Conservation (phyloP, 768 basidiomycete genomes). For the Panus rudis region DNA sequence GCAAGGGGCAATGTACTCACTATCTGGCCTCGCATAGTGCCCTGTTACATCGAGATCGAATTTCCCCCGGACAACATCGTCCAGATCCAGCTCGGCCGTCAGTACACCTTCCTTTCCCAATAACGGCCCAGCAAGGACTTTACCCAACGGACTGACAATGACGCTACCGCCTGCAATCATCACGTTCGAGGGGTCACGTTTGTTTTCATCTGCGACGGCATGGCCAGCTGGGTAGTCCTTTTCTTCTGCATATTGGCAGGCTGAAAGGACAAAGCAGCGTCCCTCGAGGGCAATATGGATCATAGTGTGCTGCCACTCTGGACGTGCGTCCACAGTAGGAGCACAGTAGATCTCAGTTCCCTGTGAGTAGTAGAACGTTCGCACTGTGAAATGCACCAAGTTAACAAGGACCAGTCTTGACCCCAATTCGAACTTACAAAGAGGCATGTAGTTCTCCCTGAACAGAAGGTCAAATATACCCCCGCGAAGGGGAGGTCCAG, state of each 20-base stretch:
- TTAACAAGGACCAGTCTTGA: not conserved
- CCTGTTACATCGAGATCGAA: slow-evolving; percentile 58
- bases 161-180: slow-evolving; percentile 59
- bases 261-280: slow-evolving; percentile 60
- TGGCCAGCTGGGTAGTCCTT: slow-evolving; percentile 46
- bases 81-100: slow-evolving; percentile 51
- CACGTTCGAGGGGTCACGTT: slow-evolving; percentile 37
- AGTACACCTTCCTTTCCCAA: slow-evolving; percentile 44
- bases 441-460: slow-evolving; percentile 70
- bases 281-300: slow-evolving; percentile 61
- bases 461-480: not conserved
- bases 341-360: slow-evolving; percentile 59
- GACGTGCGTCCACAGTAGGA: slow-evolving; percentile 56
- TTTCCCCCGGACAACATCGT: slow-evolving; percentile 49
- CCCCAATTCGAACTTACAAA: slow-evolving; percentile 36
- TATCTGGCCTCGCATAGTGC: slow-evolving; percentile 53
- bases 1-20: slow-evolving; percentile 29
- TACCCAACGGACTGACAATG: slow-evolving; percentile 52
- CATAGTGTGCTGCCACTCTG: slow-evolving; percentile 52
- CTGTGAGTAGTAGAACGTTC: slow-evolving; percentile 51
- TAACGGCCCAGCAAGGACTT: slow-evolving; percentile 53
- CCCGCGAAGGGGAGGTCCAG: not conserved
- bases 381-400: slow-evolving; percentile 32
- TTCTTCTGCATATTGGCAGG: slow-evolving; percentile 51
- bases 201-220: slow-evolving; percentile 31